phyloP scores from a whole-genome alignment of 1,284 basidiomycete genomes.

The Phellinidium pouzarii region DNA sequence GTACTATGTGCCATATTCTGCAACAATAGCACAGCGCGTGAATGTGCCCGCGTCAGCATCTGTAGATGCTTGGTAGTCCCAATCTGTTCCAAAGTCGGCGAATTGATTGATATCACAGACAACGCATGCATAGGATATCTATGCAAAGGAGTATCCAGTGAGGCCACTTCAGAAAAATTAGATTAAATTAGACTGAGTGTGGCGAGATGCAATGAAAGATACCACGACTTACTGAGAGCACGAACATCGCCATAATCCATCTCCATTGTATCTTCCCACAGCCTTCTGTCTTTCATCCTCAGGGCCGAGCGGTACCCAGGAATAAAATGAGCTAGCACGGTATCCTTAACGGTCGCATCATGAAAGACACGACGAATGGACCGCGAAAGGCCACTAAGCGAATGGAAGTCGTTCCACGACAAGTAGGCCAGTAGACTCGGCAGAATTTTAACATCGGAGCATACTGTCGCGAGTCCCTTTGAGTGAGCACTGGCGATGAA shows the following conservation, averaged over 20 bases:
- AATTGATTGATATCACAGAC: slow-evolving; percentile 36
- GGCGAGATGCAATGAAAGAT: slow-evolving; percentile 10
- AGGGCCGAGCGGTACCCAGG: slow-evolving; percentile 47
- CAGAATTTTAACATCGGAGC: slow-evolving; percentile 28
- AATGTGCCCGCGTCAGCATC: slow-evolving; percentile 51
- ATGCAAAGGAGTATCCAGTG: slow-evolving; percentile 54
- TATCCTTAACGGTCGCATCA: slow-evolving; percentile 37
- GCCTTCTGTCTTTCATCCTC: slow-evolving; percentile 32
- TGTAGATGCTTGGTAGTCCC: slow-evolving; percentile 36
- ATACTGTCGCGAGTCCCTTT: slow-evolving; percentile 9
- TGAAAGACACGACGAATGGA: slow-evolving; percentile 40
- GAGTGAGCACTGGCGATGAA: slow-evolving; percentile 6
- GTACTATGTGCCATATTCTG: slow-evolving; percentile 64
- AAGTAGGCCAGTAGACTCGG: slow-evolving; percentile 36
- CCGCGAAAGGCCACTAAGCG: slow-evolving; percentile 45
- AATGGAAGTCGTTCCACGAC: slow-evolving; percentile 48
- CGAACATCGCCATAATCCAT: slow-evolving; percentile 53
- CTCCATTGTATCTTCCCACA: slow-evolving; percentile 38
- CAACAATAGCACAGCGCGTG: slow-evolving; percentile 64
- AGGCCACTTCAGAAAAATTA: slow-evolving; percentile 42
- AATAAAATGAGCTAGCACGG: slow-evolving; percentile 52
- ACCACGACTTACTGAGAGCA: slow-evolving; percentile 46
- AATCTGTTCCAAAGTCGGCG: slow-evolving; percentile 32
- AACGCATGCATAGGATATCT: slow-evolving; percentile 53
- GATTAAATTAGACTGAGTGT: slow-evolving; percentile 7